A percentile compares a stretch with the other conserved stretches of the same genome.
These are phyloP conservation scores for Lipomyces spencermartinsiae DNA, from an alignment of 805 yeast species.

Conservation along the genomic window DNA sequence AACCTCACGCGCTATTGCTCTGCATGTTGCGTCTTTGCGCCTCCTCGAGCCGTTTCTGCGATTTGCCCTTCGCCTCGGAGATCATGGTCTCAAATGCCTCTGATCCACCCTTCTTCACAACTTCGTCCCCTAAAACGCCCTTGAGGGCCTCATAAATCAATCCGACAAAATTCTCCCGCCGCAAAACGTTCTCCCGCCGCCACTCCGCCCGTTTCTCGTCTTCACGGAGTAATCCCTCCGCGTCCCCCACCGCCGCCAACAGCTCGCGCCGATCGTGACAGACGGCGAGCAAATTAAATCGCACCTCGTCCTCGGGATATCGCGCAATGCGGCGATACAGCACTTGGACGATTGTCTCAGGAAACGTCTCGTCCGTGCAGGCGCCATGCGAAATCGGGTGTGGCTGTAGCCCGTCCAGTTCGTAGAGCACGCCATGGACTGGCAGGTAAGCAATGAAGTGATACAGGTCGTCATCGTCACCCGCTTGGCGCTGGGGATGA, in stretches of 20 bases:
- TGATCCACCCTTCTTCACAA: slow-evolving; percentile 45
- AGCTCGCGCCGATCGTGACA: slow-evolving; percentile 57
- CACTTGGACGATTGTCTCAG: slow-evolving; percentile 53
- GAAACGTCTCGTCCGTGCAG: slow-evolving; percentile 52
- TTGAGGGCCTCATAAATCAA: slow-evolving; percentile 56
- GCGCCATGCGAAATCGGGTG: slow-evolving; percentile 62
- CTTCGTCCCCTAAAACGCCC: slow-evolving; percentile 46
- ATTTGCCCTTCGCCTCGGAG: slow-evolving; percentile 18
- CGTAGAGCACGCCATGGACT: slow-evolving; percentile 56
- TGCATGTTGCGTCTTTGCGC: slow-evolving; percentile 10
- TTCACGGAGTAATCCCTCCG: slow-evolving; percentile 50
- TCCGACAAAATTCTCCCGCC: slow-evolving; percentile 62
- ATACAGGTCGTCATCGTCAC: slow-evolving; percentile 52
- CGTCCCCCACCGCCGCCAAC: slow-evolving; percentile 51
- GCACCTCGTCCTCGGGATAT: slow-evolving; percentile 56
- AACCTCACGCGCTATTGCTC: background rate
- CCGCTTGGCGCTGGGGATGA: slow-evolving; percentile 22
- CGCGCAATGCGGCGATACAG: slow-evolving; percentile 55
- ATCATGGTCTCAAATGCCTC: slow-evolving; percentile 48
- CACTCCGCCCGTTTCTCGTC: slow-evolving; percentile 57
- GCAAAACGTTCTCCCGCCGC: slow-evolving; percentile 60
- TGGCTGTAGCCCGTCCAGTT: slow-evolving; percentile 65
- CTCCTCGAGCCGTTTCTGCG: slow-evolving; percentile 8
- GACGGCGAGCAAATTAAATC: slow-evolving; percentile 63
- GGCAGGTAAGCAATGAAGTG: slow-evolving; percentile 66